Evolutionary conservation across 1,284 basidiomycete genomes (phyloP).

Genomic region (Puccinia hordei): DNA sequence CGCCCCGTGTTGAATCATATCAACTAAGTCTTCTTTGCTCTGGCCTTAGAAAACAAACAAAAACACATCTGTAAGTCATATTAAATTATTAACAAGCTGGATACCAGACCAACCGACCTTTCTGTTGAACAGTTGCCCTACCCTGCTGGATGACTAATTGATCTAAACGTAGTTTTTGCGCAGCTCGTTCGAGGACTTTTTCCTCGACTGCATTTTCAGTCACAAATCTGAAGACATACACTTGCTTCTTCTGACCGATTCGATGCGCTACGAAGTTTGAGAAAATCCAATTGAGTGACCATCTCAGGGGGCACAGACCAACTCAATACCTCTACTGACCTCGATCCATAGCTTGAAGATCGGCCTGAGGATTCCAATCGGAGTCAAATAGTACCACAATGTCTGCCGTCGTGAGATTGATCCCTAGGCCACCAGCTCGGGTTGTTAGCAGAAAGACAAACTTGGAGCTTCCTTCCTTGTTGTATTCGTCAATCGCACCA

Average conservation of each 20-base stretch:
- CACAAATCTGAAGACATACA: conserved; percentile 96
- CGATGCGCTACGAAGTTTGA: conserved; percentile 70
- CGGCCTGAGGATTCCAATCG: conserved; percentile 99
- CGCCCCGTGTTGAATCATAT: conserved; percentile 98
- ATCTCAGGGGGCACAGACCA: neutral
- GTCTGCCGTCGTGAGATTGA: conserved; percentile 94
- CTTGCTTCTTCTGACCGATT: conserved; percentile 98
- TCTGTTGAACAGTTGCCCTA: conserved; percentile 64
- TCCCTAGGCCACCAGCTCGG: conserved; percentile 95
- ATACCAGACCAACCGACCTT: conserved; percentile 54
- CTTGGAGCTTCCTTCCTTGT: conserved; percentile 89
- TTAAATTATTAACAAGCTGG: conserved; percentile 19
- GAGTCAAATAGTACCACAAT: conserved; percentile 96
- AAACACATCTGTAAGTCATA: conserved; percentile 1
- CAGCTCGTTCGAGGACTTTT: conserved; percentile 92
- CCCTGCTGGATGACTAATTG: conserved; percentile 98
- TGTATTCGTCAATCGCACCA: conserved; percentile 94
- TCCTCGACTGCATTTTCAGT: conserved; percentile 96
- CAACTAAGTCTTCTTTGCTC: conserved; percentile 89
- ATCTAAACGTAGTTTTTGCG: conserved; percentile 91
- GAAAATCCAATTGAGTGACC: conserved; percentile 10
- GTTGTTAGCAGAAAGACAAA: conserved; percentile 98
- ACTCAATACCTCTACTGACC: neutral
- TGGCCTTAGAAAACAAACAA: conserved; percentile 63
- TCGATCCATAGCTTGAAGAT: conserved; percentile 98